These are phyloP conservation scores for Suillus discolor DNA, from an alignment of 768 basidiomycete species.

Conservation along the genomic window DNA sequence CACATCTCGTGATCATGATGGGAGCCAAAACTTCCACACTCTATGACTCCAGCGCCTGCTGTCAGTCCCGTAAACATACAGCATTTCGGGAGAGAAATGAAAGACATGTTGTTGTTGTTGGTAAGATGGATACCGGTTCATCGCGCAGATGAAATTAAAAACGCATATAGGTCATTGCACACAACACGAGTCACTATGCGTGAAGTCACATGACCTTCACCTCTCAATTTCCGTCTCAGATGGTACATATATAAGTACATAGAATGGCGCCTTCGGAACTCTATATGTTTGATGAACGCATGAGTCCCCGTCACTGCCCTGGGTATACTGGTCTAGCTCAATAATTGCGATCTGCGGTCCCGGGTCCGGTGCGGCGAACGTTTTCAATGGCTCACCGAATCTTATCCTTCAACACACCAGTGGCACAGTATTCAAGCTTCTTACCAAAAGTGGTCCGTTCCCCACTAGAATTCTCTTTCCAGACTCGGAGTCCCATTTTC, in stretches of 20 bases:
- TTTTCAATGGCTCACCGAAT: background rate
- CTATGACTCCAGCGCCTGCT: conserved; percentile 38
- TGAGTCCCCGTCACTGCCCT: background rate
- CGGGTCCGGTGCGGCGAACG: no score
- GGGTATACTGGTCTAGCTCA: background rate
- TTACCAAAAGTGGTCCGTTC: background rate
- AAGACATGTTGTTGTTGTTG: no score
- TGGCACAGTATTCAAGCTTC: no score
- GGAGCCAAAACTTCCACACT: conserved; percentile 35
- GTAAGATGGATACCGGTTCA: no score
- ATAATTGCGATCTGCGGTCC: background rate
- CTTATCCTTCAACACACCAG: background rate
- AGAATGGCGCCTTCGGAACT: background rate
- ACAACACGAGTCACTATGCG: no score
- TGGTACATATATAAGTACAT: no score
- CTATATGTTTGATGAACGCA: background rate
- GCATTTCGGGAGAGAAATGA: conserved; percentile 8
- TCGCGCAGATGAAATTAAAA: no score
- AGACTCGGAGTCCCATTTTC: no score
- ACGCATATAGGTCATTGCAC: no score
- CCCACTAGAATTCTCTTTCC: background rate
- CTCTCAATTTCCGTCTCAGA: no score
- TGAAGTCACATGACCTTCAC: background rate
- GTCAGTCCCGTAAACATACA: conserved; percentile 11
- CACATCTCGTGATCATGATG: background rate